Evolutionary conservation across 768 basidiomycete species (phyloP), one percentile per base, ranked within the genome.

Genomic region (Rhodotorula kratochvilovae): DNA sequence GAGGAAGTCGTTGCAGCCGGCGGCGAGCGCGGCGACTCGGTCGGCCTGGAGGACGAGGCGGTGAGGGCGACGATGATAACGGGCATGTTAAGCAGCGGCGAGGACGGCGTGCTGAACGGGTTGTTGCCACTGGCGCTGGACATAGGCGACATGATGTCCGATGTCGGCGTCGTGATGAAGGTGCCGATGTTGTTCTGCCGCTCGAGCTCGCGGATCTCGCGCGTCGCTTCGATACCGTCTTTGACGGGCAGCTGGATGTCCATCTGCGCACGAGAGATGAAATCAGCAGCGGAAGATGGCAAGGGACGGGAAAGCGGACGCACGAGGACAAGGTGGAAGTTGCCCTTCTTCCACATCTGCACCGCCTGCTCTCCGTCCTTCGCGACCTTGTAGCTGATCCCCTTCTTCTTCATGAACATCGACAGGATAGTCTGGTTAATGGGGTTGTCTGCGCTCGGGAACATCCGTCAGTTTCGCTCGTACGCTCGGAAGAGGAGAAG

Each of bases 41-140:
- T 99, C 96, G 71, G 87, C 88, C 79, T 93, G 90, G n/a, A 95
- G 84, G 91, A 91, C 5, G 94, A 97, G 4, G 96, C 96, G 2
- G 96, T 99, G 59, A 98, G 85, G n/a, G 96, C 96, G 72, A 99
- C 94, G 77, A 99, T 98, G 81, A 99, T 98, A 73, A 99, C 96
- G 8, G 94, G 77, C 65, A 78, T 76, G 67, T 45, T 72, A 91
- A 50, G 73, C 65, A 57, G 74, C 46, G 77, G 70, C 29, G 78
- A 66, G 33, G 84, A 82, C 4, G 91, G 89, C 0, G 88, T 90
- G 25, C 85, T 81, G 11, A 89, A 87, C 33, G 86, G 87, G 76
- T 85, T 89, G 21, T 86, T 57, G 46, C 54, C 17, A 42, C 54
- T 67, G 33, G 87, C 48, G 31, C 63, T 63, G n/a, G 61, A 78